phyloP scores from a whole-genome alignment of 2,329 filamentous ascomycete species.

The Cytospora piceicola region DNA sequence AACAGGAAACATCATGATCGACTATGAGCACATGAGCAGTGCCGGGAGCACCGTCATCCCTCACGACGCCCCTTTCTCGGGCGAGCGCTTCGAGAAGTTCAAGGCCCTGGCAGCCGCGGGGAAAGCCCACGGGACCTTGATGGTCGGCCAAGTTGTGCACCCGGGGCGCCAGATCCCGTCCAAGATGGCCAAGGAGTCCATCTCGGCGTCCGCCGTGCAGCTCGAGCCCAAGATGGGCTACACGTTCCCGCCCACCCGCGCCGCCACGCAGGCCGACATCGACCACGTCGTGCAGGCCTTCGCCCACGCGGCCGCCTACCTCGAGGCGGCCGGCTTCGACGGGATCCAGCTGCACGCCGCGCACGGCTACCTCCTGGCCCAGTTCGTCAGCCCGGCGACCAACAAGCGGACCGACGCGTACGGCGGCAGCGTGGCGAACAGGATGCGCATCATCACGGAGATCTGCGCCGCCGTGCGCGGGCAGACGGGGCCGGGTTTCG shows the following conservation, averaged over 20 bases:
- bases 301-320: constrained; percentile 63
- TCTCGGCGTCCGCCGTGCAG: constrained; percentile 47
- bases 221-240: constrained; percentile 37
- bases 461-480: constrained; percentile 43
- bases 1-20: constrained; percentile 68
- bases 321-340: constrained; percentile 64
- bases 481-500: constrained; percentile 40
- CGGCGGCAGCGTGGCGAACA: constrained; percentile 49
- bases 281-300: constrained; percentile 61
- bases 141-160: constrained; percentile 65
- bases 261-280: constrained; percentile 60
- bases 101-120: constrained; percentile 55
- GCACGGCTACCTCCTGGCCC: constrained; percentile 58
- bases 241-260: constrained; percentile 52
- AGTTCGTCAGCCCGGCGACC: constrained; percentile 54
- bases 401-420: constrained; percentile 58
- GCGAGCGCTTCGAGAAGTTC: constrained; percentile 64
- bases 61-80: constrained; percentile 50
- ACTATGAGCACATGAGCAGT: constrained; percentile 60
- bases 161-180: constrained; percentile 57
- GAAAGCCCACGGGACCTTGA: constrained; percentile 62
- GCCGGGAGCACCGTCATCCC: constrained; percentile 63
- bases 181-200: constrained; percentile 41
- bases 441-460: constrained; percentile 50
- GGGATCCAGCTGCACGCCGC: constrained; percentile 57